A percentile compares a stretch with the other conserved stretches of the same genome.
These are phyloP conservation scores for Spongospora subterranea DNA, from an alignment of 208 protist species.

Conservation along the genomic window DNA sequence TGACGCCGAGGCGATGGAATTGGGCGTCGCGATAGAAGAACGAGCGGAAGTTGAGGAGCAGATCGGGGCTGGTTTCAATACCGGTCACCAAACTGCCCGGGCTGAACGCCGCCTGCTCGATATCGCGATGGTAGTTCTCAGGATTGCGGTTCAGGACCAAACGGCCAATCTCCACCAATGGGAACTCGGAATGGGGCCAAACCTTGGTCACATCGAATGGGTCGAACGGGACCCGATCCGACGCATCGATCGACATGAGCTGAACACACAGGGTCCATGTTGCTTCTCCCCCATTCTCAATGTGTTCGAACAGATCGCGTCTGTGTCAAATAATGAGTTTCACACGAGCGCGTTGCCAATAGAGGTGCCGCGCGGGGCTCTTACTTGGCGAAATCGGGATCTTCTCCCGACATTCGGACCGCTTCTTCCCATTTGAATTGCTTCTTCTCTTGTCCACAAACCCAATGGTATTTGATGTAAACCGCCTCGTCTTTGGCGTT, in stretches of 20 bases:
- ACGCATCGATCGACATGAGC: not conserved
- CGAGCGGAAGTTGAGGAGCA: not conserved
- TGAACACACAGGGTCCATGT: not conserved
- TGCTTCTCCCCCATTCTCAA: not conserved
- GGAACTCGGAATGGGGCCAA: conserved; percentile 5
- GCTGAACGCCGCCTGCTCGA: conserved; percentile 21
- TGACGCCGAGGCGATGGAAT: not conserved
- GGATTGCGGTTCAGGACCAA: not conserved
- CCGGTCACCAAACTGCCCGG: not conserved
- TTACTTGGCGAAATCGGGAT: not conserved
- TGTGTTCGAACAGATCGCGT: not conserved
- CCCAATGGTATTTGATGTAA: not conserved
- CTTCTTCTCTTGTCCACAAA: not conserved
- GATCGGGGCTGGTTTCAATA: not conserved
- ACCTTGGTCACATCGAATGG: conserved; percentile 41
- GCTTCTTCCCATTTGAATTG: not conserved
- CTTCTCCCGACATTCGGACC: not conserved
- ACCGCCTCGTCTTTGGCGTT: not conserved
- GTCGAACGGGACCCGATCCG: not conserved
- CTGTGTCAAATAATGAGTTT: no score
- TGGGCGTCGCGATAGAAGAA: conserved; percentile 40
- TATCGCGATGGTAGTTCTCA: conserved; percentile 10
- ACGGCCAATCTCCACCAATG: conserved; percentile 5
- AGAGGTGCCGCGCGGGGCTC: no score
- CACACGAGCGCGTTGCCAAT: no score